phyloP scores from a whole-genome alignment of 768 basidiomycete genomes.

The Mycena rebaudengoi region DNA sequence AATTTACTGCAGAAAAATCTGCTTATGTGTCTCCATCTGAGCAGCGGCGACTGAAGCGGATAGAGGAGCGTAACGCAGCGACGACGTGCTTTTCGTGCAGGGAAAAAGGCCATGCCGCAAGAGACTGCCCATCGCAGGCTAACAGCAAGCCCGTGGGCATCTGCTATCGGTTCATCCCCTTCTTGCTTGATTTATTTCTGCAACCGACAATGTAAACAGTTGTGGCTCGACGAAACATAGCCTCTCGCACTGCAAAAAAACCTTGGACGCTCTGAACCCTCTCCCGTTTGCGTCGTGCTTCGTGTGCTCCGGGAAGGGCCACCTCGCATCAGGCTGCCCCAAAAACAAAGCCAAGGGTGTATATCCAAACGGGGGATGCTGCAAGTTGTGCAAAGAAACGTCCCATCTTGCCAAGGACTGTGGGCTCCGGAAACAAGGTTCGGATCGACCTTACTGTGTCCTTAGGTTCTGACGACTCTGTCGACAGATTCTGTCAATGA shows the following conservation, averaged over 20 bases:
- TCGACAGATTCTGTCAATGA: conserved; percentile 47
- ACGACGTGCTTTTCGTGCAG: conserved; percentile 91
- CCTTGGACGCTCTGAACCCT: conserved; percentile 66
- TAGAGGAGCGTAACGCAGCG: conserved; percentile 58
- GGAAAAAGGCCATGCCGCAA: conserved; percentile 82
- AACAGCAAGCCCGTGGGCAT: conserved; percentile 55
- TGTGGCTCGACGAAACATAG: conserved; percentile 85
- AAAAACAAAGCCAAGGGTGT: conserved; percentile 82
- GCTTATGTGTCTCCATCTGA: conserved; percentile 54
- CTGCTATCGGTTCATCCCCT: conserved; percentile 70
- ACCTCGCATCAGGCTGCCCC: conserved; percentile 86
- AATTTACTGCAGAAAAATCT: conserved; percentile 27
- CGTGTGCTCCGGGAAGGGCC: conserved; percentile 85
- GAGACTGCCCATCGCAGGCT: conserved; percentile 69
- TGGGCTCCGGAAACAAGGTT: conserved; percentile 67
- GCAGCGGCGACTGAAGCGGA: conserved; percentile 69
- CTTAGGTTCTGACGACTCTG: background rate
- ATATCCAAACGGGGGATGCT: conserved; percentile 91
- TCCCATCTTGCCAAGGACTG: conserved; percentile 90
- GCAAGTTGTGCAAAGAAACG: conserved; percentile 88
- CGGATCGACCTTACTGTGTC: background rate
- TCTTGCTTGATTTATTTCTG: background rate
- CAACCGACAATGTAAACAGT: conserved; percentile 45
- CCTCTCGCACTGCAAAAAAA: conserved; percentile 79
- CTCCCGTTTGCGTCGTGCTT: conserved; percentile 93